Evolutionary conservation across 371 early-diverging fungal species (phyloP).

Genomic region (Rhizopus stolonifer): DNA sequence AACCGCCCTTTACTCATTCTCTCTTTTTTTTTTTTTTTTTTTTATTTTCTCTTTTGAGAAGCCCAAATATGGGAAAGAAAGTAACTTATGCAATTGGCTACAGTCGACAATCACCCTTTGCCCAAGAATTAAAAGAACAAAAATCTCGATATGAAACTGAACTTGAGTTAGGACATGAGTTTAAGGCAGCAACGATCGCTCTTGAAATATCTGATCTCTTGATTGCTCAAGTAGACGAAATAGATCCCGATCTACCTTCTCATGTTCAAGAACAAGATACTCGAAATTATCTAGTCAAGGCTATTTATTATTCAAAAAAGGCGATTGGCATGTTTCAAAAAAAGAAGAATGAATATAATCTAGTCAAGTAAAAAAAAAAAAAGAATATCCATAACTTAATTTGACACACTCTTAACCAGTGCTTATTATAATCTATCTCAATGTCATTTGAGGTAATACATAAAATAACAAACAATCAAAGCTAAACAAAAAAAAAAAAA

Average conservation of each 20-base stretch:
- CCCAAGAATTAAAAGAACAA: conserved; percentile 18
- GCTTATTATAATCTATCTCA: conserved; percentile 17
- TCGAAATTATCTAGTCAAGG: conserved; percentile 12
- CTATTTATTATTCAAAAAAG: conserved; percentile 17
- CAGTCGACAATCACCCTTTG: conserved; percentile 14
- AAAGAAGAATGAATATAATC: neutral
- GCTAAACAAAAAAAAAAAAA: too few species aligned
- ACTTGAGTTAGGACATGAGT: conserved; percentile 1
- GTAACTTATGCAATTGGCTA: conserved; percentile 40
- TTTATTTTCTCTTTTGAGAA: conserved; percentile 5
- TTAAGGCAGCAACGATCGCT: conserved; percentile 17
- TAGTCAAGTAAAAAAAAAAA: neutral
- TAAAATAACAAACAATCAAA: neutral
- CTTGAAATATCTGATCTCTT: conserved; percentile 27
- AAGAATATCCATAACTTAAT: neutral
- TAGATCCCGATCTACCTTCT: conserved; percentile 10
- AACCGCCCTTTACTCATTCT: too few species aligned
- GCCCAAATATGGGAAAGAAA: conserved; percentile 33
- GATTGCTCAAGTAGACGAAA: conserved; percentile 19
- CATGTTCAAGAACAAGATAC: conserved; percentile 6
- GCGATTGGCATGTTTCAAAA: conserved; percentile 8
- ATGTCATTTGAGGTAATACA: conserved; percentile 24
- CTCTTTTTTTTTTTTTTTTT: too few species aligned
- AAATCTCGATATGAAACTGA: conserved; percentile 7
- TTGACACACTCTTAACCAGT: neutral